Evolutionary conservation across 2,329 filamentous ascomycete species (phyloP).

Genomic region (Ophiostoma ips): DNA sequence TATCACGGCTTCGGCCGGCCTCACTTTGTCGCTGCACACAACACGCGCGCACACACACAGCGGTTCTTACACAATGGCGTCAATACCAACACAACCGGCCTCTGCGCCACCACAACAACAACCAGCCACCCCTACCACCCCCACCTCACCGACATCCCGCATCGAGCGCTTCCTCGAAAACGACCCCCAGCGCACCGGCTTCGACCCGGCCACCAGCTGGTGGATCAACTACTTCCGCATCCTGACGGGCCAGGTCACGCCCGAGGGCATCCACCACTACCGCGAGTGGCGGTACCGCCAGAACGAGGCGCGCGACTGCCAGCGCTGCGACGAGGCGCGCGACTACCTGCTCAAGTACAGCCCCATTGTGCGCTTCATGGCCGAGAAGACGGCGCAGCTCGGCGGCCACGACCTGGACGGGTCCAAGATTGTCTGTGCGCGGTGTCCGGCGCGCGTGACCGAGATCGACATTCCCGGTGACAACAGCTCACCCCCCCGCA

Average conservation of each 20-base stretch:
- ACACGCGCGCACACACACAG: too few species aligned
- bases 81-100: conserved; percentile 4
- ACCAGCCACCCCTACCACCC: background rate
- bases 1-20: too few species aligned
- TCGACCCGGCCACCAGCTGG: conserved; percentile 45
- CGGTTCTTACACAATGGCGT: conserved; percentile 3
- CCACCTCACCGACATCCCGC: background rate
- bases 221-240: conserved; percentile 84
- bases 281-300: conserved; percentile 60
- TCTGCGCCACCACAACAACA: background rate
- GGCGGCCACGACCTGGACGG: conserved; percentile 56
- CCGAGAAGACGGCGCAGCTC: conserved; percentile 63
- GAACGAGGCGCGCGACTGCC: conserved; percentile 67
- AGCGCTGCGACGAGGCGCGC: conserved; percentile 64
- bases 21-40: too few species aligned
- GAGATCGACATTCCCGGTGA: background rate
- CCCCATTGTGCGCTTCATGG: conserved; percentile 76
- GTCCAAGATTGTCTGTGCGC: conserved; percentile 66
- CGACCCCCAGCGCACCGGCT: conserved; percentile 47
- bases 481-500: background rate
- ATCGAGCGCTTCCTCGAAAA: conserved; percentile 28
- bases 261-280: conserved; percentile 59
- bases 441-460: conserved; percentile 49
- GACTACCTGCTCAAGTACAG: conserved; percentile 77
- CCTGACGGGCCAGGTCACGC: conserved; percentile 57